phyloP scores from a whole-genome alignment of 2,329 filamentous ascomycete species.

The Aspergillus spinulosporus region DNA sequence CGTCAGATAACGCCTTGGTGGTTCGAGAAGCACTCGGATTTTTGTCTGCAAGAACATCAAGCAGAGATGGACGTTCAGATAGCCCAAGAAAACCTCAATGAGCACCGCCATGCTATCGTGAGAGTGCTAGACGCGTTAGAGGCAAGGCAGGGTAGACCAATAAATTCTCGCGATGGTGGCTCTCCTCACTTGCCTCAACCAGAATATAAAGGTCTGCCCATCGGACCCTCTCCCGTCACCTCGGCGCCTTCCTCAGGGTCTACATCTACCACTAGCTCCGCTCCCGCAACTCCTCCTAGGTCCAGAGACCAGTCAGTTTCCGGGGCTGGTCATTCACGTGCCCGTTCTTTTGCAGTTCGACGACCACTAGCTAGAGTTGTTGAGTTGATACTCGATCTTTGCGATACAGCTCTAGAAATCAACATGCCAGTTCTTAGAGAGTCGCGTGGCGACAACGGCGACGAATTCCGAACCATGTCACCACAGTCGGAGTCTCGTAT shows the following conservation, averaged over 20 bases:
- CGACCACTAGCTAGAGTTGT: slow-evolving; percentile 90
- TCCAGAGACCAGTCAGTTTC: slow-evolving; percentile 67
- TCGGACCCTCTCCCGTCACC: slow-evolving; percentile 69
- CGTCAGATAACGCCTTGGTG: slow-evolving; percentile 97
- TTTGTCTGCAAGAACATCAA: slow-evolving; percentile 92
- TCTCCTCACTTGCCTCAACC: slow-evolving; percentile 59
- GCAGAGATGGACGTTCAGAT: slow-evolving; percentile 98
- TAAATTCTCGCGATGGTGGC: slow-evolving; percentile 44
- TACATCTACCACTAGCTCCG: slow-evolving; percentile 69
- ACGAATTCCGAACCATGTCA: slow-evolving; percentile 87
- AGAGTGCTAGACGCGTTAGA: slow-evolving; percentile 92
- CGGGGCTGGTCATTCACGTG: slow-evolving; percentile 75
- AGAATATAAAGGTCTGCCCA: slow-evolving; percentile 85
- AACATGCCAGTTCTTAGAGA: slow-evolving; percentile 94
- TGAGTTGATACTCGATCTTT: slow-evolving; percentile 89
- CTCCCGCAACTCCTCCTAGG: slow-evolving; percentile 63
- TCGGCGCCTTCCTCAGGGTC: slow-evolving; percentile 71
- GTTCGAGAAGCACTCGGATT: slow-evolving; percentile 98
- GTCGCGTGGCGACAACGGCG: slow-evolving; percentile 60
- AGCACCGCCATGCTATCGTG: slow-evolving; percentile 92
- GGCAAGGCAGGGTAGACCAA: slow-evolving; percentile 53
- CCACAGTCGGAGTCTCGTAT: slow-evolving; percentile 95
- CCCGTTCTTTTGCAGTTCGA: slow-evolving; percentile 85
- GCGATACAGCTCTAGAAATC: slow-evolving; percentile 93
- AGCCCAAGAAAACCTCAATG: slow-evolving; percentile 84